Percentiles rank a stretch among this genome's conserved stretches.
These are phyloP conservation scores for Malus hybrid DNA, from an alignment of 331 rosid genomes.

Conservation along the genomic window DNA sequence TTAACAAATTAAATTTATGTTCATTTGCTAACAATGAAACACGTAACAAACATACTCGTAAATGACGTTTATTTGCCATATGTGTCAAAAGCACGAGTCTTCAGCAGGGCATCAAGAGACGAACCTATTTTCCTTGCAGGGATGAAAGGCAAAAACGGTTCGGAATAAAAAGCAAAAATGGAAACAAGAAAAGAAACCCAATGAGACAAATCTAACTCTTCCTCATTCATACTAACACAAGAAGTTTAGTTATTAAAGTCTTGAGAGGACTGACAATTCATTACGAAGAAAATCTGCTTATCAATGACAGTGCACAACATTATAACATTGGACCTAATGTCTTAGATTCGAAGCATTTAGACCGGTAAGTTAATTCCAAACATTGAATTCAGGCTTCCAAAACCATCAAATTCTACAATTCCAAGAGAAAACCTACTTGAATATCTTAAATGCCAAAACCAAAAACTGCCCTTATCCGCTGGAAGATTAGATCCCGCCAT, in stretches of 20 bases:
- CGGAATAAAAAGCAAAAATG: neutral
- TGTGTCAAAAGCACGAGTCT: neutral
- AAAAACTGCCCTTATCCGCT: conserved; percentile 81
- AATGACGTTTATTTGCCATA: neutral
- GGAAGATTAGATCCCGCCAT: conserved; percentile 93
- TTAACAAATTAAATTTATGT: neutral
- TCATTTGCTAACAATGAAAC: neutral
- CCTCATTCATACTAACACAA: neutral
- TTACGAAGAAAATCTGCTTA: neutral
- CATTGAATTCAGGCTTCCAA: conserved; percentile 17
- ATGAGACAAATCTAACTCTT: neutral
- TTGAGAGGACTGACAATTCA: neutral
- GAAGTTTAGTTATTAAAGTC: neutral
- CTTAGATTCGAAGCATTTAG: neutral
- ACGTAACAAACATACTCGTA: neutral
- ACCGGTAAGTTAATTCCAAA: neutral
- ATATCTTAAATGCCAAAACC: conserved; percentile 72
- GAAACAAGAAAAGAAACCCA: neutral
- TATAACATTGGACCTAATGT: neutral
- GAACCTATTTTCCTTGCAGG: neutral
- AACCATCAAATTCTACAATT: conserved; percentile 11
- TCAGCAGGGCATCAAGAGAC: neutral
- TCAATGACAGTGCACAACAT: conserved; percentile 7
- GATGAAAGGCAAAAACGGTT: neutral
- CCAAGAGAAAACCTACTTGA: neutral